A percentile compares a stretch with the other conserved stretches of the same genome.
These are phyloP conservation scores for Amauroascus niger DNA, from an alignment of 2,329 filamentous ascomycete genomes.

Conservation along the genomic window DNA sequence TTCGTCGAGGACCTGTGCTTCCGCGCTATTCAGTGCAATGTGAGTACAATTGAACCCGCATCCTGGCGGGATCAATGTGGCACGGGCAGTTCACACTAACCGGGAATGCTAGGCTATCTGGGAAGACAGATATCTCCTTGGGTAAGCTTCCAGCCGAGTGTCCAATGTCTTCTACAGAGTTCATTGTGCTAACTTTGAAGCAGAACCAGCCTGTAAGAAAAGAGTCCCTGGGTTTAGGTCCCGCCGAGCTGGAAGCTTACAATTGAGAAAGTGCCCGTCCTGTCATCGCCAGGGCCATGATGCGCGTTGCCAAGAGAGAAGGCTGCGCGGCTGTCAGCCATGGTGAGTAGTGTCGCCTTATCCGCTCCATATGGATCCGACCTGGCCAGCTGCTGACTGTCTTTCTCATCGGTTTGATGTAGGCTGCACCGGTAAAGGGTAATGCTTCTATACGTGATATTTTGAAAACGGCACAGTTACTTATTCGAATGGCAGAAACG, in stretches of 20 bases:
- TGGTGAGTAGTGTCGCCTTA: slow-evolving; percentile 13
- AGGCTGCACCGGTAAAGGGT: slow-evolving; percentile 40
- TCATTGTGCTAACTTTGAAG: slow-evolving; percentile 18
- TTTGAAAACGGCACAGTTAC: neutral
- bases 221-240: neutral
- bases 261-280: slow-evolving; percentile 30
- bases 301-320: slow-evolving; percentile 35
- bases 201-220: slow-evolving; percentile 28
- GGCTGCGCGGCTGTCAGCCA: slow-evolving; percentile 37
- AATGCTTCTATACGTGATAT: neutral
- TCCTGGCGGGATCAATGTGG: neutral
- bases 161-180: neutral
- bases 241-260: neutral
- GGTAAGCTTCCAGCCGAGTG: slow-evolving; percentile 28
- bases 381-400: neutral
- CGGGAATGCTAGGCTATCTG: slow-evolving; percentile 49
- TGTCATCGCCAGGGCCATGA: slow-evolving; percentile 41
- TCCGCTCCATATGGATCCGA: neutral
- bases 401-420: neutral
- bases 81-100: slow-evolving; percentile 19
- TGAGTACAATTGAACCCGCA: slow-evolving; percentile 19
- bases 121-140: slow-evolving; percentile 55
- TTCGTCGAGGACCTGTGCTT: slow-evolving; percentile 75
- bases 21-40: slow-evolving; percentile 64
- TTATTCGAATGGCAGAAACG: slow-evolving; percentile 25